Base-by-base conservation (phyloP, 306 rosid genomes). In the Rosa rugosa region DNA sequence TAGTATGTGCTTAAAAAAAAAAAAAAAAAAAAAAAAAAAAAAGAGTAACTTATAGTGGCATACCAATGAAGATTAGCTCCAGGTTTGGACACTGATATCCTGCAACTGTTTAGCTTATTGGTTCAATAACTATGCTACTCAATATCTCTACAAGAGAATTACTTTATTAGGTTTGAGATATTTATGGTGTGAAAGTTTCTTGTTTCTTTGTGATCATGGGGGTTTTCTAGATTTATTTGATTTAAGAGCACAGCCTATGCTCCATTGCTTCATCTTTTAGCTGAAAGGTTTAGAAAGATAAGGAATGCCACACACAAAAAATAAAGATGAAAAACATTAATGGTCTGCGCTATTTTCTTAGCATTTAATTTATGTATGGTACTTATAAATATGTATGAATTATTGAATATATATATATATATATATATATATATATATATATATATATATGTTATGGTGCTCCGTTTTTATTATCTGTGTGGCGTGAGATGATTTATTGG, bases 1-100 rank as follows among this genome's bases (percentile, higher is more conserved):
- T 63, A 70, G 71, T 85, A 71, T 75, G 76, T 53, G 75, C 77
- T 77, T 64, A 44, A 77, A 83, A 77, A 76, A 63, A 74, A 59
- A 34, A 84, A 73, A 27, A 74, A 59, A 34, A 84, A 73, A 27
- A 44, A 77, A 83, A 77, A 76, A 63, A 74, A 59, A 34, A 84
- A 73, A 27, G 27, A 31, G 34, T 47, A 80, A 77, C 71, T 74
- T 84, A 22, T 44, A 40, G 44, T 79, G 54, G 77, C 65, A 49
- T 44, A 57, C 77, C 63, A 34, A 79, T 42, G 68, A 7, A 81
- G 76, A 79, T 79, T 51, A 77, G 75, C 77, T 75, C 76, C 80
- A 76, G 73, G 74, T 63, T 72, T 53, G 75, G 66, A 16, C 66
- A 51, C 73, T 64, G 47, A 51, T 75, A 36, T 75, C 73, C 73